A percentile compares a stretch with the other conserved stretches of the same genome.
phyloP scores from a whole-genome alignment of 1,284 basidiomycete genomes.

The Coriolopsis trogii region DNA sequence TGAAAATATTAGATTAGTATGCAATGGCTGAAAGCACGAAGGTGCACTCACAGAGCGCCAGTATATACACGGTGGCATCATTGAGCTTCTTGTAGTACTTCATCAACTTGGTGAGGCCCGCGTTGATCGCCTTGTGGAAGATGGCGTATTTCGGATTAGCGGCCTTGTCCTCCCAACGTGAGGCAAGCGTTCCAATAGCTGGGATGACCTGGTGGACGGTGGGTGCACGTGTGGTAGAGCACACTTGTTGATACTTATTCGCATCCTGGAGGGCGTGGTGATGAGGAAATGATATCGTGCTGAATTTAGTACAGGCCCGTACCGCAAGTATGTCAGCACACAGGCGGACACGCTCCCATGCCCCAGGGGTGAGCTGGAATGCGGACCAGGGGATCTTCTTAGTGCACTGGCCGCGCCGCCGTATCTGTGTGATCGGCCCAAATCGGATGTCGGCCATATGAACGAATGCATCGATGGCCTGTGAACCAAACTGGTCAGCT shows the following conservation, averaged over 20 bases:
- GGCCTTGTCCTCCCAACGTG: slow-evolving; percentile 26
- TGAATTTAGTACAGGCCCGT: no score
- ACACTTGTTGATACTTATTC: slow-evolving; percentile 1
- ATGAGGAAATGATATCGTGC: not conserved
- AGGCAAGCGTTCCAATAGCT: slow-evolving; percentile 25
- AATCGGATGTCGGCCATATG: not conserved
- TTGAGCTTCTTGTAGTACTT: slow-evolving; percentile 32
- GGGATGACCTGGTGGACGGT: slow-evolving; percentile 25
- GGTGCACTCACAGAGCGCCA: not conserved
- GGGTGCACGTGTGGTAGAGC: not conserved
- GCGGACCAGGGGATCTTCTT: not conserved
- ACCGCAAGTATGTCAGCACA: not conserved
- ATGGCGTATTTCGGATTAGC: slow-evolving; percentile 9
- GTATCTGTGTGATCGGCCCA: not conserved
- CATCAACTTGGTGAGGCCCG: slow-evolving; percentile 23
- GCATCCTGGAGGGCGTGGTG: not conserved
- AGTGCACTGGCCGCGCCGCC: not conserved
- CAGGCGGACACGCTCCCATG: not conserved
- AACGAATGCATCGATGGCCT: not conserved
- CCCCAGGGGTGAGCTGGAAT: not conserved
- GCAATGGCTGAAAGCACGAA: no score
- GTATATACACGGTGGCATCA: slow-evolving; percentile 23
- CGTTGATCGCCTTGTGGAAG: slow-evolving; percentile 20
- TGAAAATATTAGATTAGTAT: no score
- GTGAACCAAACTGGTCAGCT: no score